Base-by-base conservation (phyloP, 441 rosid genomes). In the Gossypium aridum region DNA sequence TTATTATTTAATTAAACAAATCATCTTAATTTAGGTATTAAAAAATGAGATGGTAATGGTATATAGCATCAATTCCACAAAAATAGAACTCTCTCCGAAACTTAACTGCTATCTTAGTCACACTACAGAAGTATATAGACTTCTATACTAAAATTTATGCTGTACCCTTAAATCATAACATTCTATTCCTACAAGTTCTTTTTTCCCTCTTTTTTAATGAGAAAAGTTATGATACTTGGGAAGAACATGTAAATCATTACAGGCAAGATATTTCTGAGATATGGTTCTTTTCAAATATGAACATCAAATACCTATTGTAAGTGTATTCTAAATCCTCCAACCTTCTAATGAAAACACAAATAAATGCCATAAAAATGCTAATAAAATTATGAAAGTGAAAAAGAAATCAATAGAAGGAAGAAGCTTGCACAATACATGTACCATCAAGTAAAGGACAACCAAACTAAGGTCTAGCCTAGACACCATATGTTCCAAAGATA, bases 1-100 rank as follows among this genome's bases (percentile, higher is more conserved):
- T 4, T 28, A 70, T 31, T 7, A 55, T 31, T 70, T 70, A 70
- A 19, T 55, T 70, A 55, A 51, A 55, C 17, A 70, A 70, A 31
- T 20, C 20, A 14, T 55, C 31, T 55, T 31, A 70, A 17, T 28
- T 26, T 67, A 47, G 7, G 13, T n/a, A 26, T 26, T 69, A 69
- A 14, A 69, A 8, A 53, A 43, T 51, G 4, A 26, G 25, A 54
- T 19, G 56, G 19, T 12, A 70, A 31, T 70, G 17, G 49, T 19
- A 70, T 70, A 54, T 54, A 19, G 19, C 19, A 39, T 28, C 25
- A 70, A 69, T 8, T 51, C 72, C 61, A 26, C 10, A 28, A 26
- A 70, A 70, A 2, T 54, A 31, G 16, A 28, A 16, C 16, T 54
- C 47, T 13, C 73, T 28, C 37, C 7, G 16, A 47, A 28, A 49